phyloP scores from a whole-genome alignment of 129 eudicot genomes.

The Lactuca sativa region DNA sequence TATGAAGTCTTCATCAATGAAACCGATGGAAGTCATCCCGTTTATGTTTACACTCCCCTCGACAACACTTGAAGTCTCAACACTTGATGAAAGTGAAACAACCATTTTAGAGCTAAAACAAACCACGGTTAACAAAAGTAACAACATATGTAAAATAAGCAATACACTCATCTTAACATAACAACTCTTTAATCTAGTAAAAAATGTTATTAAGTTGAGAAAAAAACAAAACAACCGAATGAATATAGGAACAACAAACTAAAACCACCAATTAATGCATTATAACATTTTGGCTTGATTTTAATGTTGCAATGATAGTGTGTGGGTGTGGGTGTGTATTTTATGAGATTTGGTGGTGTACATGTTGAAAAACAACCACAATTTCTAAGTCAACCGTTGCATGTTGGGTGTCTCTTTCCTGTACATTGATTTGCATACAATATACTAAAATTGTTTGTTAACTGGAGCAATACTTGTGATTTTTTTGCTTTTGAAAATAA shows the following conservation, averaged over 20 bases:
- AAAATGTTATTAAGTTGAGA: neutral
- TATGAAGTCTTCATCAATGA: constrained; percentile 47
- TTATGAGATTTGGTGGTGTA: constrained; percentile 15
- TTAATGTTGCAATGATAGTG: neutral
- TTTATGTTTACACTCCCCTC: constrained; percentile 5
- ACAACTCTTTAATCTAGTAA: constrained; percentile 4
- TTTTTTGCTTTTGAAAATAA: no score
- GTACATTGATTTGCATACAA: neutral
- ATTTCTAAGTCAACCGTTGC: constrained; percentile 27
- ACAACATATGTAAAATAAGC: constrained; percentile 10
- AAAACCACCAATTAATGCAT: constrained; percentile 1
- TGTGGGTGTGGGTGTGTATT: neutral
- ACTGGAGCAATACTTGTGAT: constrained; percentile 5
- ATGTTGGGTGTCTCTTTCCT: constrained; percentile 10
- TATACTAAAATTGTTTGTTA: constrained; percentile 10
- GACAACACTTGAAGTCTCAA: neutral
- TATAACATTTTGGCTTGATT: neutral
- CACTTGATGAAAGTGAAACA: constrained; percentile 3
- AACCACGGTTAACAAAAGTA: constrained; percentile 8
- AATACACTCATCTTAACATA: constrained; percentile 16
- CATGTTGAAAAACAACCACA: neutral
- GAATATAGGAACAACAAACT: neutral
- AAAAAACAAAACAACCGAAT: neutral
- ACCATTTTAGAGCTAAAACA: constrained; percentile 2
- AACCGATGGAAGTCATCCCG: constrained; percentile 12